These are phyloP conservation scores for Crepidotus variabilis DNA, from an alignment of 768 basidiomycete species.

Conservation along the genomic window DNA sequence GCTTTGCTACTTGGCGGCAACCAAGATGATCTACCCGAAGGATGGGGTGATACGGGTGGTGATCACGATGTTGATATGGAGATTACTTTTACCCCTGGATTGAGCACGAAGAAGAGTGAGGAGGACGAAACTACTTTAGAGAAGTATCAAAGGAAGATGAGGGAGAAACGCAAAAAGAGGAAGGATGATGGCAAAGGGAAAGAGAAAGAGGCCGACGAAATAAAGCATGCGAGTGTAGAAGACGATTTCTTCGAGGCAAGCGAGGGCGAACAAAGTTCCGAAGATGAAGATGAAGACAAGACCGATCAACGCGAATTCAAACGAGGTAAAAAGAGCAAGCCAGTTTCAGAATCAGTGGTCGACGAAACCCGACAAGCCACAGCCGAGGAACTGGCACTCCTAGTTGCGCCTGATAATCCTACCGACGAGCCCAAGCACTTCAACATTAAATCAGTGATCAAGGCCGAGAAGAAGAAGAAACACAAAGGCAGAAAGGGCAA, in stretches of 20 bases:
- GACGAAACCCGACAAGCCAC: conserved; percentile 39
- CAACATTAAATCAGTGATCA: conserved; percentile 84
- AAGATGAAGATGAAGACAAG: conserved; percentile 8
- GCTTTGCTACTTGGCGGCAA: conserved; percentile 66
- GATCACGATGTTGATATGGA: conserved; percentile 79
- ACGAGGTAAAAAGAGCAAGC: conserved; percentile 17
- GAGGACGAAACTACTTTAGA: conserved; percentile 87
- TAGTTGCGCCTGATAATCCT: conserved; percentile 54
- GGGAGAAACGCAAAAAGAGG: conserved; percentile 80
- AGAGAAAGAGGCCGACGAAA: conserved; percentile 19
- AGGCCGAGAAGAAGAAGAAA: conserved; percentile 74
- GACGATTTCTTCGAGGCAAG: conserved; percentile 82
- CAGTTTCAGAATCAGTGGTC: conserved; percentile 17
- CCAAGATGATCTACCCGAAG: conserved; percentile 73
- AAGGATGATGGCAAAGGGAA: conserved; percentile 61
- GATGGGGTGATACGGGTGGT: conserved; percentile 60
- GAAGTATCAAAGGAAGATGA: conserved; percentile 84
- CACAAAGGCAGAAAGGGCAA: conserved; percentile 37
- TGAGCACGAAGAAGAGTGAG: conserved; percentile 50
- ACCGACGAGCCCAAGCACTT: conserved; percentile 72
- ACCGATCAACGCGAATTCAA: conserved; percentile 15
- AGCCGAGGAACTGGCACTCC: conserved; percentile 61
- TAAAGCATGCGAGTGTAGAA: conserved; percentile 19
- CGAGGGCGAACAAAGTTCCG: conserved; percentile 30
- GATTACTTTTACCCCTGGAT: conserved; percentile 89